Base-by-base conservation (phyloP, 768 basidiomycete species). In the Hygrocybe coccinea region DNA sequence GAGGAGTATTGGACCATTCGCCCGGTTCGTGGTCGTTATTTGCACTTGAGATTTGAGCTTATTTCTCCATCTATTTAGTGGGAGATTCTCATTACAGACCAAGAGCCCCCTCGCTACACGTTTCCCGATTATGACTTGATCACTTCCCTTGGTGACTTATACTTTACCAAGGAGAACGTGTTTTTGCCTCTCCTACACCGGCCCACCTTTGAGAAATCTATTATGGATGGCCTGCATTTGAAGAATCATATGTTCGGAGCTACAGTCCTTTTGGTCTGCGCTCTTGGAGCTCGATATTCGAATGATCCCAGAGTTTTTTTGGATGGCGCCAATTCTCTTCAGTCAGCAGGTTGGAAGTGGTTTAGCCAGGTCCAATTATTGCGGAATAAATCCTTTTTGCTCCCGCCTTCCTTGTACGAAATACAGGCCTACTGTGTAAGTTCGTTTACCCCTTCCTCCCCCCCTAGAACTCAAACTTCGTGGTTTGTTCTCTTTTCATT, bases 151-250 rank as follows among this genome's bases (percentile, higher is more conserved):
- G 71, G 89, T 45, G 76, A 85, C 45, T 66, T 78, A 15, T 92
- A 86, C 61, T 95, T 94, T 64, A 60, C 59, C 0, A 61, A 80
- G 34, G 57, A 78, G 56, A 86, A 91, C 60, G 57, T 64, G 3
- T 73, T 79, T 45, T 64, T 79, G 1, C 89, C 90, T 1, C 72
- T 94, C 10, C 70, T 95, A 2, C 91, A 93, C 63, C 79, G 83
- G 0, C 83, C 84, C 0, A 81, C 81, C 12, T 92, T 94, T 59
- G 77, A 84, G 43, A 68, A 68, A 36, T 73, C 76, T 19, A 66
- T 87, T 39, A 62, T 62, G 1, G 71, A 78, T 7, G 77, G 78
- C 1, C 61, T 83, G 3, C 83, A 90, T 64, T 64, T 72, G 8
- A 68, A 64, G 1, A 77, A 88, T 52, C 17, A 72, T 1, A 64